phyloP scores from a whole-genome alignment of 805 yeast species.

The Candida glaebosa region DNA sequence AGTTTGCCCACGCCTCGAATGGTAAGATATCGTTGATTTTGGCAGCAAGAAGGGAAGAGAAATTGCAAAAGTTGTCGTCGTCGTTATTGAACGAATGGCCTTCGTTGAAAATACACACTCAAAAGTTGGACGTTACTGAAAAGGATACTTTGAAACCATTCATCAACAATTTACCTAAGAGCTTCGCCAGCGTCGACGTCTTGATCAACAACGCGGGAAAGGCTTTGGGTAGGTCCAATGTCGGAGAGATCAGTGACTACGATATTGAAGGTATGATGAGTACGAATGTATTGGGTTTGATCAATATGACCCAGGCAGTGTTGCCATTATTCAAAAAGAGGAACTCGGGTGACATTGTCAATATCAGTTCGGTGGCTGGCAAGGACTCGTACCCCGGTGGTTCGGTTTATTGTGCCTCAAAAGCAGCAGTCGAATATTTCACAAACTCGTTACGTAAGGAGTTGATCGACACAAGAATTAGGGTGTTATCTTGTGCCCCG shows the following conservation, averaged over 20 bases:
- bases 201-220: constrained; percentile 40
- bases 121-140: constrained; percentile 30
- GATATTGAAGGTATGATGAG: constrained; percentile 36
- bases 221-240: constrained; percentile 31
- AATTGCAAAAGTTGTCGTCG: constrained; percentile 21
- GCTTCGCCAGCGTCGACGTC: constrained; percentile 35
- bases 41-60: constrained; percentile 36
- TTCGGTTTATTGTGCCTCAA: constrained; percentile 35
- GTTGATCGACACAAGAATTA: constrained; percentile 29
- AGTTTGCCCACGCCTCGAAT: constrained; percentile 36
- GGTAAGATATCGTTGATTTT: constrained; percentile 35
- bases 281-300: constrained; percentile 36
- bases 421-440: constrained; percentile 35
- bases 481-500: constrained; percentile 39
- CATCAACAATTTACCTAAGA: constrained; percentile 25
- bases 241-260: constrained; percentile 27
- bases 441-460: constrained; percentile 35
- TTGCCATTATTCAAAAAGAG: constrained; percentile 34
- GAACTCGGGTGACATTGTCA: constrained; percentile 34
- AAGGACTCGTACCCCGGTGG: constrained; percentile 39
- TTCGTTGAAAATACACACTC: constrained; percentile 25
- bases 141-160: constrained; percentile 25
- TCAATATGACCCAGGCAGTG: constrained; percentile 35
- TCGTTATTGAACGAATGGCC: constrained; percentile 23
- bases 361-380: constrained; percentile 38